Percentiles rank a stretch among this genome's conserved stretches.
Evolutionary conservation across 1,284 basidiomycete genomes (phyloP).

Genomic region (Sparassis latifolia): DNA sequence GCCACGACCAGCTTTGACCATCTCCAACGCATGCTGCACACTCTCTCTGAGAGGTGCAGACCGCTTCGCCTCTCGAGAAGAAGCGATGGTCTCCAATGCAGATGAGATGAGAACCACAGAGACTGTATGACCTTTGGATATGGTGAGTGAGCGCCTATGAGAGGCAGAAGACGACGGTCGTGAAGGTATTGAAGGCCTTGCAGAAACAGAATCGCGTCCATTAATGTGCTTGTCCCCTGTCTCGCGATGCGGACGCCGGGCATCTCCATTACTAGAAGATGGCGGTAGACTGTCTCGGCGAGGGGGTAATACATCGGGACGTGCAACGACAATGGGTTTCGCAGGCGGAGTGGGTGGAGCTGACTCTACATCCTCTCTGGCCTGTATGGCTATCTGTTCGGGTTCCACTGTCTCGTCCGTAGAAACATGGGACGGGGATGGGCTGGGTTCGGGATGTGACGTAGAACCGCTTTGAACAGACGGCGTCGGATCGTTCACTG

Average conservation of each 20-base stretch:
- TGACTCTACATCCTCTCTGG: slow-evolving; percentile 9
- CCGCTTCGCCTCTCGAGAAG: slow-evolving; percentile 86
- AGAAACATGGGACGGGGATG: not conserved
- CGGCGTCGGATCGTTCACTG: not conserved
- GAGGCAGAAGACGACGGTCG: slow-evolving; percentile 18
- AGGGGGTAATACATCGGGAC: slow-evolving; percentile 13
- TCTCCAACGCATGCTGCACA: slow-evolving; percentile 76
- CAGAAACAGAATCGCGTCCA: slow-evolving; percentile 9
- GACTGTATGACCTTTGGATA: slow-evolving; percentile 65
- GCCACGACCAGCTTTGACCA: slow-evolving; percentile 68
- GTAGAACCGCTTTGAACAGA: not conserved
- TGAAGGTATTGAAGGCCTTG: slow-evolving; percentile 9
- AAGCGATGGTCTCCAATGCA: slow-evolving; percentile 82
- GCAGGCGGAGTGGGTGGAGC: slow-evolving; percentile 23
- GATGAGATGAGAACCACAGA: slow-evolving; percentile 79
- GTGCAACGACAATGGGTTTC: slow-evolving; percentile 15
- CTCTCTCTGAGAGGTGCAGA: slow-evolving; percentile 78
- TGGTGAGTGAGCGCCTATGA: slow-evolving; percentile 61
- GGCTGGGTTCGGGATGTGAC: slow-evolving; percentile 4
- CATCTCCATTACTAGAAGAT: slow-evolving; percentile 6
- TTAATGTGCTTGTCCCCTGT: slow-evolving; percentile 9
- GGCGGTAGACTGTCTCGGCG: slow-evolving; percentile 17
- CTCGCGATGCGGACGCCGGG: slow-evolving; percentile 7
- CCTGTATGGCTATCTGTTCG: not conserved
- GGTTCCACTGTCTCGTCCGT: not conserved